phyloP scores from a whole-genome alignment of 176 grass and related monocot species.

The Carex kokanica region DNA sequence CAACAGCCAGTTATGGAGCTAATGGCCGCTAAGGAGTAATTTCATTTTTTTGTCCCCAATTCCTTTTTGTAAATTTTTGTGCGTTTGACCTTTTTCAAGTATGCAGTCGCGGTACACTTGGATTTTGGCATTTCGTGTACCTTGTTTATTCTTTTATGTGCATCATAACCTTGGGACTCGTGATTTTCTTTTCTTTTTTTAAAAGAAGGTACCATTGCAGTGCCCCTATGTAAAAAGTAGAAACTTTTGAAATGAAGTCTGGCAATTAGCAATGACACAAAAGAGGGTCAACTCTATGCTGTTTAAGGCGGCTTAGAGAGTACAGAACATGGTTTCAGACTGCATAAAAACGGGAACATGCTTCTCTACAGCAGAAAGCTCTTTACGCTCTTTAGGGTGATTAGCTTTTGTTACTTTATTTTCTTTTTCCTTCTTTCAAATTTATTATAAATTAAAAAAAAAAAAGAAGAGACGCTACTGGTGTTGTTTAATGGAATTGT shows the following conservation, averaged over 20 bases:
- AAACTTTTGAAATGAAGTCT: not conserved
- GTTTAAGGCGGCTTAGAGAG: not conserved
- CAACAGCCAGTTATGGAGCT: slow-evolving; percentile 11
- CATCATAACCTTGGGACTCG: not conserved
- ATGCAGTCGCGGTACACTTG: not conserved
- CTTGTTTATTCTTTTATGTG: not conserved
- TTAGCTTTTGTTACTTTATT: too few relatives aligned
- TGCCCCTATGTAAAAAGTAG: not conserved
- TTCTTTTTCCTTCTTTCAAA: too few relatives aligned
- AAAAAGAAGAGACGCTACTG: too few relatives aligned
- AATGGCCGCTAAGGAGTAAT: not conserved
- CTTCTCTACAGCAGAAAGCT: too few relatives aligned
- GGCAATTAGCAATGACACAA: not conserved
- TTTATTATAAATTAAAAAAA: too few relatives aligned
- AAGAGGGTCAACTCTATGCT: not conserved
- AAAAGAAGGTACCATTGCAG: not conserved
- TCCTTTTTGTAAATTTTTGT: not conserved
- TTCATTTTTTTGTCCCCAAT: slow-evolving; percentile 29
- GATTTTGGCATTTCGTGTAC: not conserved
- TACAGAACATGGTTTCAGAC: too few relatives aligned
- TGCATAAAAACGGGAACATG: too few relatives aligned
- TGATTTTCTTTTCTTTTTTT: not conserved
- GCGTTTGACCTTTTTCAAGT: not conserved
- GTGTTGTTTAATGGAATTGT: not conserved
- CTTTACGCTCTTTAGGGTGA: too few relatives aligned